These are phyloP conservation scores for Mrakia gelida DNA, from an alignment of 768 basidiomycete species.

Conservation along the genomic window DNA sequence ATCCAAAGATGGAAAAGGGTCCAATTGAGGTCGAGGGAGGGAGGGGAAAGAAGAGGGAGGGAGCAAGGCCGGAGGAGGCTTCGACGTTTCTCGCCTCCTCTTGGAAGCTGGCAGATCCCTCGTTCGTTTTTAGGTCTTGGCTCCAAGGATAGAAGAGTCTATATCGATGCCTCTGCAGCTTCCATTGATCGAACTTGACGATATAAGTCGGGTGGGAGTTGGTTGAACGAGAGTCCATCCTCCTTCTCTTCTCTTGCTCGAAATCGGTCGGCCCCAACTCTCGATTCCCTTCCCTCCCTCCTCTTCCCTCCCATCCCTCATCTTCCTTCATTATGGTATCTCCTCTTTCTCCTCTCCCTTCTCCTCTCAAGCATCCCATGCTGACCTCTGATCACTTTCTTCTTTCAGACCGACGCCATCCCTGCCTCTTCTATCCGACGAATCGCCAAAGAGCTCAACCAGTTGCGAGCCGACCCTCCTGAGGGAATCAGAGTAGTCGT, in stretches of 20 bases:
- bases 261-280: no score
- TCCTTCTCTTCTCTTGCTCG: no score
- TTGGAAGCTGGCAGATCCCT: not conserved
- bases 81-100: no score
- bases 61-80: not conserved
- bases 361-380: not conserved
- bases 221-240: no score
- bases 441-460: constrained; percentile 77
- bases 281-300: no score
- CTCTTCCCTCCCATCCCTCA: no score
- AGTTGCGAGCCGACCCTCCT: constrained; percentile 74
- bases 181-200: no score
- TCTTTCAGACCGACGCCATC: constrained; percentile 34
- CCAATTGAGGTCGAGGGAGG: not conserved
- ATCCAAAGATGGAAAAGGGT: no score
- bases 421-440: constrained; percentile 59
- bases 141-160: no score
- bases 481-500: constrained; percentile 88
- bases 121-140: not conserved
- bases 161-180: no score
- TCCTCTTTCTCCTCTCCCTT: not conserved
- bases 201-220: no score
- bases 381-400: not conserved
- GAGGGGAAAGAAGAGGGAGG: not conserved
- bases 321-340: not conserved